Percentiles rank a stretch among this genome's conserved stretches.
phyloP scores from a whole-genome alignment of 2,329 filamentous ascomycete genomes.

The Trichoderma oligosporum region DNA sequence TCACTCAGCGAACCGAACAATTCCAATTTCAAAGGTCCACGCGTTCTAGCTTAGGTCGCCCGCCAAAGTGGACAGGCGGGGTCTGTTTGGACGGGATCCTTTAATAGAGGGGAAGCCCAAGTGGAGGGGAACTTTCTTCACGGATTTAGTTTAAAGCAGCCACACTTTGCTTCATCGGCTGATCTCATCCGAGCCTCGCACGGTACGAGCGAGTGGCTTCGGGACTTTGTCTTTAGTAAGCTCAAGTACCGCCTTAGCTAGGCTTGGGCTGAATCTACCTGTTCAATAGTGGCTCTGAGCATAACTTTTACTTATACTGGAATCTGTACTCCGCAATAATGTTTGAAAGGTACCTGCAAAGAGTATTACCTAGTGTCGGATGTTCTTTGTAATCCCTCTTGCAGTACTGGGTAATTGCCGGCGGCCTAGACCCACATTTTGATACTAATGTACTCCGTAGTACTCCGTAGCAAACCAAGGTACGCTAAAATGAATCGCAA shows the following conservation, averaged over 20 bases:
- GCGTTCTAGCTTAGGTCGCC: not conserved
- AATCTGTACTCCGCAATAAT: not conserved
- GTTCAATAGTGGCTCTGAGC: not conserved
- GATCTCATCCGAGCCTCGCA: not conserved
- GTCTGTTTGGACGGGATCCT: too few relatives aligned
- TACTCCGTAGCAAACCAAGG: too few relatives aligned
- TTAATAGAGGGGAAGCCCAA: constrained; percentile 1
- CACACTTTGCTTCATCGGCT: not conserved
- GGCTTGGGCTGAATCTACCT: not conserved
- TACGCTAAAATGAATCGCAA: too few relatives aligned
- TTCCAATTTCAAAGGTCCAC: constrained; percentile 14
- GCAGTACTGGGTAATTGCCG: not conserved
- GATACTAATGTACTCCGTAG: too few relatives aligned
- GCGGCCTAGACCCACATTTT: too few relatives aligned
- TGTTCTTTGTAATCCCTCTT: not conserved
- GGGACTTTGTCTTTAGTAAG: not conserved
- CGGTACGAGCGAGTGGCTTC: not conserved
- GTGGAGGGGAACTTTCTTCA: not conserved
- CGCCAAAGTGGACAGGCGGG: constrained; percentile 10
- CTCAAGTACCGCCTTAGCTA: not conserved
- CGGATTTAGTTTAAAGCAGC: not conserved
- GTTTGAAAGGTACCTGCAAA: not conserved
- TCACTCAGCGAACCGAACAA: not conserved
- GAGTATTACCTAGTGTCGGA: not conserved
- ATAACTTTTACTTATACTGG: not conserved